Evolutionary conservation across 768 basidiomycete species (phyloP).

Genomic region (Kwoniella botswanensis): DNA sequence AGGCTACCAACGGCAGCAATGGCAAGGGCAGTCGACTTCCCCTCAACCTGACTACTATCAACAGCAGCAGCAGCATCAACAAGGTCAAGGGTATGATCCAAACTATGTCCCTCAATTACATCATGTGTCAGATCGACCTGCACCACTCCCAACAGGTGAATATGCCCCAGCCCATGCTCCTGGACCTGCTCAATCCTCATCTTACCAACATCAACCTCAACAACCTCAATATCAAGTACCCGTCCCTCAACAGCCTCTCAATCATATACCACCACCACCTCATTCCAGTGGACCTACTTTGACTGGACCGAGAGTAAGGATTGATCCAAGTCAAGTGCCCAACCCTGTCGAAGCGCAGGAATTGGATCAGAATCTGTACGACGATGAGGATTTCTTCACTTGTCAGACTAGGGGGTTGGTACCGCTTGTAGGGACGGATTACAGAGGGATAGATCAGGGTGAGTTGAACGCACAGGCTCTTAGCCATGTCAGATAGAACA

Average conservation of each 20-base stretch:
- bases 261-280: conserved; percentile 70
- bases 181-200: conserved; percentile 22
- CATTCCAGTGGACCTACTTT: conserved; percentile 69
- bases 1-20: conserved; percentile 9
- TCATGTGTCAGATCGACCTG: conserved; percentile 33
- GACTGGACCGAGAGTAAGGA: conserved; percentile 65
- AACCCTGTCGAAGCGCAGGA: conserved; percentile 81
- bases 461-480: conserved; percentile 16
- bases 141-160: conserved; percentile 28
- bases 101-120: conserved; percentile 38
- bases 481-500: no score
- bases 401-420: conserved; percentile 67
- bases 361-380: conserved; percentile 77
- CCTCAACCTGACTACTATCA: conserved; percentile 22
- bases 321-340: conserved; percentile 90
- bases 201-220: conserved; percentile 28
- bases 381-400: conserved; percentile 71
- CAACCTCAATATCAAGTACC: conserved; percentile 14
- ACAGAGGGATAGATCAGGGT: conserved; percentile 90
- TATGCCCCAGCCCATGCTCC: conserved; percentile 19
- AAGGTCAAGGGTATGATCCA: conserved; percentile 29
- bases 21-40: not conserved
- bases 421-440: conserved; percentile 86
- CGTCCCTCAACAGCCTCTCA: conserved; percentile 29
- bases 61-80: conserved; percentile 37